These are phyloP conservation scores for Acanthamoeba lenticulata DNA, from an alignment of 208 protist species.

Conservation along the genomic window DNA sequence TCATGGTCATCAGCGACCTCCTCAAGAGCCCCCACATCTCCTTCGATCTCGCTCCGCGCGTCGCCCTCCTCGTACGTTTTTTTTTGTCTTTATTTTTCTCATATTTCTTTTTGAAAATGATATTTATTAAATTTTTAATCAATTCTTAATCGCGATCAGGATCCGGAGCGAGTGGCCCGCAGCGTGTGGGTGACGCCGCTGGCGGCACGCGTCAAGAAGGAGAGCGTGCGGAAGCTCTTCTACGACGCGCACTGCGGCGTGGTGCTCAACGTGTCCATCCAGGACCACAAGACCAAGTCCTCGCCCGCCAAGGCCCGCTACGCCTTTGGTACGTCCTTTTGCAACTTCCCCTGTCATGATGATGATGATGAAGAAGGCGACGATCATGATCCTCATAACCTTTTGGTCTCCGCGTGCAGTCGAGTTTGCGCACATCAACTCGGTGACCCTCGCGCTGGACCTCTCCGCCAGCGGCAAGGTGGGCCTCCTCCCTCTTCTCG, in stretches of 20 bases:
- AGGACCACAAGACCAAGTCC: slow-evolving; percentile 63
- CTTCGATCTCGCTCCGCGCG: slow-evolving; percentile 43
- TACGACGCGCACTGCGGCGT: slow-evolving; percentile 66
- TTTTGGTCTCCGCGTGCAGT: background rate
- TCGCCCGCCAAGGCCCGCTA: slow-evolving; percentile 23
- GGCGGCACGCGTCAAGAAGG: slow-evolving; percentile 20
- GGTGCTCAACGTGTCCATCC: slow-evolving; percentile 61
- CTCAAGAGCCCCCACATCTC: slow-evolving; percentile 16
- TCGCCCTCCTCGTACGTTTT: slow-evolving; percentile 37
- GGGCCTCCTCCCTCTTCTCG: background rate
- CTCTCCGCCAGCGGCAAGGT: slow-evolving; percentile 21
- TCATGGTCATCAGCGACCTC: slow-evolving; percentile 46
- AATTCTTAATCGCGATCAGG: background rate
- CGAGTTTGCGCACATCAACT: slow-evolving; percentile 63
- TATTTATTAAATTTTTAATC: background rate
- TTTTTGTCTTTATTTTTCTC: background rate
- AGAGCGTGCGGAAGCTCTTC: slow-evolving; percentile 59
- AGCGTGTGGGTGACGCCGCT: slow-evolving; percentile 63
- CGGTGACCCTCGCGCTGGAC: slow-evolving; percentile 29
- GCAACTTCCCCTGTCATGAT: background rate
- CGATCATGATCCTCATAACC: background rate
- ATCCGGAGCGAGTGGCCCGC: slow-evolving; percentile 64
- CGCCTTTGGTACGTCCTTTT: background rate
- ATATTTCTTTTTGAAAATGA: background rate
- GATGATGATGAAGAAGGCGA: background rate